Evolutionary conservation across 345 rosid genomes (phyloP), one percentile per base, ranked within the genome.

Genomic region (Draba incana): DNA sequence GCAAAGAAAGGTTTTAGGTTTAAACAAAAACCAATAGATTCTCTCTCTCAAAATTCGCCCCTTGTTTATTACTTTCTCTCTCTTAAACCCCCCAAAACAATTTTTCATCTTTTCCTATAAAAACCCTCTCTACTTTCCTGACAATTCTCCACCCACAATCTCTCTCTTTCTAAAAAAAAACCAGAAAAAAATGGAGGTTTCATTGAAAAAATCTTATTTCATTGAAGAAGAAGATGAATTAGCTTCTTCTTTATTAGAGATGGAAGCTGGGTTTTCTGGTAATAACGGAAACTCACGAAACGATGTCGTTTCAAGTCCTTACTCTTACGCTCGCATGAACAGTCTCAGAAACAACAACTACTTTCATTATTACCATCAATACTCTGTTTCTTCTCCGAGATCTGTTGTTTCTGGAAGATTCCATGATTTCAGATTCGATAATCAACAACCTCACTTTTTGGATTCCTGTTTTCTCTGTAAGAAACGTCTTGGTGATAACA

Each of bases 401-500:
- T 84, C 87, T 73, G 67, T 64, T 5, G 62, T 75, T 9, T 67
- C 81, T 13, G 71, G 70, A 48, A 84, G 88, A 77, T 85, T 84
- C 54, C 88, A 81, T 76, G 89, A 86, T 68, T 79, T 87, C 14
- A 82, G 92, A 76, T 82, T 45, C 52, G 91, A 87, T 38, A 82
- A 52, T n/a, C 87, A 80, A 7, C 91, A 64, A 2, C 85, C 89
- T 67, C 79, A 85, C 72, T 89, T 84, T 83, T 39, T 89, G 75
- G 91, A 84, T 49, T 61, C 89, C n/a, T 89, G 96, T 78, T 81
- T 74, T 66, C 83, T 70, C 47, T 89, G 96, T 77, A 85, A 84
- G 81, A 89, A 85, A 42, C 86, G 81, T 1, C 84, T 89, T 6
- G 85, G 89, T 37, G 78, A 68, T 60, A 84, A 85, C 87, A 80